Base-by-base conservation (phyloP, 768 basidiomycete species). In the Tulasnella sp. region DNA sequence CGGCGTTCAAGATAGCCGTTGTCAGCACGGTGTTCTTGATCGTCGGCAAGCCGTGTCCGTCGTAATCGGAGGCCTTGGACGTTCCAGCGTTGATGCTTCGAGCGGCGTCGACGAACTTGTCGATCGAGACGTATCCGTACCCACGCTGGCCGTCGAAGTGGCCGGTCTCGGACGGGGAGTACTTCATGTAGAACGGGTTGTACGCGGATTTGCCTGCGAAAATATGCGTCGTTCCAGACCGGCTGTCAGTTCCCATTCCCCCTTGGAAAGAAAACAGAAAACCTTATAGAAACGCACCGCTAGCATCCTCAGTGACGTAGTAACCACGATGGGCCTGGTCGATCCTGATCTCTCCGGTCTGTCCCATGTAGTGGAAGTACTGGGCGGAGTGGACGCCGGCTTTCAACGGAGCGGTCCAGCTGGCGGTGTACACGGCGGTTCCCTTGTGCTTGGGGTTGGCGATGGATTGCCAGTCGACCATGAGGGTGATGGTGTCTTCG, bases 181-280 rank as follows among this genome's bases (percentile, higher is more conserved):
- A 97, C 82, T 96, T 97, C 92, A 97, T 96, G 86, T 94, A 95
- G 88, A 94, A 94, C 29, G 95, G 94, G 84, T 96, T 96, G 84
- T 91, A 92, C 78, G 82, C 81, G 55, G 80, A 80, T 78, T n/a
- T 18, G 77, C 61, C 46, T 74, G 42, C 29, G n/a, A n/a, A n/a
- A n/a, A n/a, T n/a, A n/a, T n/a, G n/a, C n/a, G n/a, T n/a, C n/a
- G n/a, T n/a, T n/a, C n/a, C n/a, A n/a, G n/a, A n/a, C n/a, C n/a
- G n/a, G n/a, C n/a, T n/a, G n/a, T n/a, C n/a, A n/a, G n/a, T n/a
- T n/a, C n/a, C n/a, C n/a, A n/a, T n/a, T n/a, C n/a, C n/a, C n/a
- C n/a, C n/a, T n/a, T n/a, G n/a, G n/a, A 20, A 73, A 18, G 37
- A n/a, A 20, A 18, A 74, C 3, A 20, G n/a, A n/a, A n/a, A n/a